Evolutionary conservation across 2,329 filamentous ascomycete genomes (phyloP).

Genomic region (Venturia effusa): DNA sequence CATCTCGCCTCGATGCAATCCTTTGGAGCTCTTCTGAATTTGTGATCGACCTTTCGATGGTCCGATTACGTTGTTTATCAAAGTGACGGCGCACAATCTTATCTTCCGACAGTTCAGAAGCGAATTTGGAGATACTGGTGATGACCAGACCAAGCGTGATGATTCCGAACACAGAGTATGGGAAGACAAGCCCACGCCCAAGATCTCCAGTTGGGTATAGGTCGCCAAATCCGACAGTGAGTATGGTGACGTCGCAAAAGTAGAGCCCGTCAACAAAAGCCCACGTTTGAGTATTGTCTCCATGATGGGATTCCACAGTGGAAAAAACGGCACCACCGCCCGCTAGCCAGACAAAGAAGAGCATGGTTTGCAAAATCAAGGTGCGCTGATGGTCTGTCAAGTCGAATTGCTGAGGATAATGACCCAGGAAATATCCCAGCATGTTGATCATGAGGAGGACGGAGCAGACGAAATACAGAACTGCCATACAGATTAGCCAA

Average conservation of each 20-base stretch:
- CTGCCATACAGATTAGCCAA: slow-evolving; percentile 12
- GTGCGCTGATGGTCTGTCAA: slow-evolving; percentile 75
- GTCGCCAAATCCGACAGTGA: slow-evolving; percentile 37
- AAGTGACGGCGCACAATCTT: slow-evolving; percentile 52
- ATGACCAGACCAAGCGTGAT: slow-evolving; percentile 79
- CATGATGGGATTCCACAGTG: slow-evolving; percentile 44
- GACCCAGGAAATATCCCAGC: slow-evolving; percentile 60
- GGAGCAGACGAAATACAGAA: slow-evolving; percentile 69
- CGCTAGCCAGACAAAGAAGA: slow-evolving; percentile 71
- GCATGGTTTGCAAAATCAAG: slow-evolving; percentile 80
- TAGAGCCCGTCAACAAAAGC: slow-evolving; percentile 58
- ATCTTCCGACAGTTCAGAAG: slow-evolving; percentile 46
- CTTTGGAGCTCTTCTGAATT: slow-evolving; percentile 38
- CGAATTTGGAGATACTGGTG: slow-evolving; percentile 62
- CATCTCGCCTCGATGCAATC: slow-evolving; percentile 18
- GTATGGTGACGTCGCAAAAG: slow-evolving; percentile 32
- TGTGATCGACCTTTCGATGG: slow-evolving; percentile 43
- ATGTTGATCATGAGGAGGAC: slow-evolving; percentile 71
- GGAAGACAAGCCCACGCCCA: slow-evolving; percentile 63
- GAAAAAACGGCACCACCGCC: slow-evolving; percentile 68
- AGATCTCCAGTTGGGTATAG: slow-evolving; percentile 45
- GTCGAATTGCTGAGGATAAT: slow-evolving; percentile 68
- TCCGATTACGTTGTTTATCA: slow-evolving; percentile 42
- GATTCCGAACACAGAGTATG: slow-evolving; percentile 72
- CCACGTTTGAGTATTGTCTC: slow-evolving; percentile 40